Evolutionary conservation across 139 green algal species (phyloP), one percentile per base, ranked within the genome.

Genomic region (Coelastrella sp.): DNA sequence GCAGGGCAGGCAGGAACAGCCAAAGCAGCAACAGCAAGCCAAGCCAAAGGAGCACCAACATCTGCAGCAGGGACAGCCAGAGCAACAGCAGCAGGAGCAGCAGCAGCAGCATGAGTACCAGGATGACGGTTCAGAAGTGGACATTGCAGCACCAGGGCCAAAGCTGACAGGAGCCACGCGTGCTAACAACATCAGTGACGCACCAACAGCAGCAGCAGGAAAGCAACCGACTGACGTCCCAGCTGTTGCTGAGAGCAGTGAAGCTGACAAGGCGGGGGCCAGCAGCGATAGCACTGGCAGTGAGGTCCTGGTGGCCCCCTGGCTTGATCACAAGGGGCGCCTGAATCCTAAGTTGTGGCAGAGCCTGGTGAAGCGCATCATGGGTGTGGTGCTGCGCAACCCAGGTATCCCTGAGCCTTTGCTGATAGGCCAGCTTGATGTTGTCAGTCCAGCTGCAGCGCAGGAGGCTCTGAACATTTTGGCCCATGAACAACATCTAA

Each of bases 331-430:
- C 85, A 73, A 74, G 23, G 85, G 85, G n/a, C 3, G 58, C 7
- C n/a, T 90, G 20, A 90, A 84, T 14, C 14, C 54, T 4, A 64
- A 10, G 54, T 5, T 90, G 57, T 90, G 85, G 85, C 85, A 65
- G 3, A 58, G 74, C 59, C 59, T 90, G 58, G 85, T 90, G 64
- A 83, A 90, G 85, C 85, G 85, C 11, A 61, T 90, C 73, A 83
- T 90, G 85, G 59, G 74, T 20, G 57, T 90, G 8, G 73, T 90
- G 73, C 73, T 90, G 73, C 74, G 85, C 23, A 90, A 90, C 59
- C 85, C 85, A 59, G 85, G 85, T 23, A 90, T 90, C 7, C 85
- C 85, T 64, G 85, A 90, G 85, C 57, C 85, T 19, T 73, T 90
- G 73, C 85, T 90, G 73, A 10, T 83, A 56, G 74, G 47, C 8